These are phyloP conservation scores for Aureobasidium mangrovei DNA, from an alignment of 2,329 filamentous ascomycete species.

Conservation along the genomic window DNA sequence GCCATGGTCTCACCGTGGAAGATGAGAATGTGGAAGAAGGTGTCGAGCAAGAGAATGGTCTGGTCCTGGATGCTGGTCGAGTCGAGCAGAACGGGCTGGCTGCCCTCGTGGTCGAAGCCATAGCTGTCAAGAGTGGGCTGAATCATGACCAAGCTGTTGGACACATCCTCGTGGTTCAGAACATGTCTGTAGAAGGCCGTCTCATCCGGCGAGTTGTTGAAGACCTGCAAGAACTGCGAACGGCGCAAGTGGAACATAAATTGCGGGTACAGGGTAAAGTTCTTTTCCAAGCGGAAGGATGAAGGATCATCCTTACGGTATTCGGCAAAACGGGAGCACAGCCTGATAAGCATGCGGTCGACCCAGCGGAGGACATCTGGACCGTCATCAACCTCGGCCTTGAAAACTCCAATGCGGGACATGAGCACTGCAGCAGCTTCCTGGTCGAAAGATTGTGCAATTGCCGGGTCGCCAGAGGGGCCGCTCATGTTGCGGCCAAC, in stretches of 20 bases:
- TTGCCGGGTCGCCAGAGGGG: slow-evolving; percentile 84
- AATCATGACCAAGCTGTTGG: slow-evolving; percentile 97
- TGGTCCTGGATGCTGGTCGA: slow-evolving; percentile 93
- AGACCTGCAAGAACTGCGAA: slow-evolving; percentile 96
- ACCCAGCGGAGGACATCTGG: slow-evolving; percentile 98
- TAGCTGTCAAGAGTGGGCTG: slow-evolving; percentile 96
- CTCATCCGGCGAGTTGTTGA: slow-evolving; percentile 98
- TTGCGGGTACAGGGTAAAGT: slow-evolving; percentile 96
- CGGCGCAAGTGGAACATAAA: slow-evolving; percentile 99
- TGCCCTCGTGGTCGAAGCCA: slow-evolving; percentile 89
- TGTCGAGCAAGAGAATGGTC: slow-evolving; percentile 88
- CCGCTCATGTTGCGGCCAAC: slow-evolving; percentile 86
- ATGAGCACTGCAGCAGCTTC: slow-evolving; percentile 96
- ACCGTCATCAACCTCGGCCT: slow-evolving; percentile 95
- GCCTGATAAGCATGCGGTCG: slow-evolving; percentile 91
- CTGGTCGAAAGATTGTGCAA: slow-evolving; percentile 96
- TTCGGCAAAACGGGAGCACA: slow-evolving; percentile 94
- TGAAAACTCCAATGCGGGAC: slow-evolving; percentile 98
- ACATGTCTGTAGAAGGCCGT: slow-evolving; percentile 99
- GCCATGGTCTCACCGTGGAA: slow-evolving; percentile 98
- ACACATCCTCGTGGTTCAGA: slow-evolving; percentile 91
- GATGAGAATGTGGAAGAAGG: slow-evolving; percentile 98
- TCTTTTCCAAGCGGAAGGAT: slow-evolving; percentile 94
- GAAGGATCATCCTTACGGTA: slow-evolving; percentile 97
- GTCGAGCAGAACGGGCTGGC: slow-evolving; percentile 87